Evolutionary conservation across 306 rosid species (phyloP).

Genomic region (Dryas alaskensis): DNA sequence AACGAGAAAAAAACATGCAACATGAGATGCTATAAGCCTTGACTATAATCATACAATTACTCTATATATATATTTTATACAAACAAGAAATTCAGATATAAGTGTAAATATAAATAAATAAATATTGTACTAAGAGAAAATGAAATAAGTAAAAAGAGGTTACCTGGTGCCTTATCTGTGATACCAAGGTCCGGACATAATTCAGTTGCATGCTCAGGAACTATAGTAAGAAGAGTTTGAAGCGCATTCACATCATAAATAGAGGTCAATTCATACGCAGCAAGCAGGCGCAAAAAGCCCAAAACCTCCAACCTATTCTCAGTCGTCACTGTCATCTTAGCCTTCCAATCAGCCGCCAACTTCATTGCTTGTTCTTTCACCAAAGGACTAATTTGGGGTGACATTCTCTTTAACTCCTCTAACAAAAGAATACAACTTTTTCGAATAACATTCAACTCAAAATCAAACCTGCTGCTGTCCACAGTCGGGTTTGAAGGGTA

Average conservation of each 20-base stretch:
- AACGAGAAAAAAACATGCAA: background rate
- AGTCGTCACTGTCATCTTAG: constrained; percentile 16
- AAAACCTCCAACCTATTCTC: constrained; percentile 33
- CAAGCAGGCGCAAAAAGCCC: constrained; percentile 45
- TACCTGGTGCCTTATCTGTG: constrained; percentile 29
- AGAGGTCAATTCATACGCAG: constrained; percentile 33
- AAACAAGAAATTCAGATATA: too few species aligned
- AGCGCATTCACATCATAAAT: constrained; percentile 30
- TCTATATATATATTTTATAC: too few species aligned
- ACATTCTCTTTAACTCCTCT: constrained; percentile 35
- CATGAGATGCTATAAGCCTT: background rate
- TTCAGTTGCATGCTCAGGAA: constrained; percentile 36
- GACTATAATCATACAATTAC: too few species aligned
- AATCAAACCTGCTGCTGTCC: constrained; percentile 14
- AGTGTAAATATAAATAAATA: background rate
- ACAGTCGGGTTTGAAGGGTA: constrained; percentile 24
- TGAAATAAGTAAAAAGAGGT: constrained; percentile 2
- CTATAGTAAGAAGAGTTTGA: constrained; percentile 14
- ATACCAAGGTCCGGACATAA: constrained; percentile 25
- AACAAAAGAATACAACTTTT: constrained; percentile 40
- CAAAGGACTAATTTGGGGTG: constrained; percentile 25
- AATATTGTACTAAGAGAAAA: constrained; percentile 1
- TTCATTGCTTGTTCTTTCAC: constrained; percentile 38
- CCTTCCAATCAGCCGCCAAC: constrained; percentile 46
- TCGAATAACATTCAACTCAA: constrained; percentile 16